These are phyloP conservation scores for Herpotrichia juniperi DNA, from an alignment of 2,329 filamentous ascomycete species.

Conservation along the genomic window DNA sequence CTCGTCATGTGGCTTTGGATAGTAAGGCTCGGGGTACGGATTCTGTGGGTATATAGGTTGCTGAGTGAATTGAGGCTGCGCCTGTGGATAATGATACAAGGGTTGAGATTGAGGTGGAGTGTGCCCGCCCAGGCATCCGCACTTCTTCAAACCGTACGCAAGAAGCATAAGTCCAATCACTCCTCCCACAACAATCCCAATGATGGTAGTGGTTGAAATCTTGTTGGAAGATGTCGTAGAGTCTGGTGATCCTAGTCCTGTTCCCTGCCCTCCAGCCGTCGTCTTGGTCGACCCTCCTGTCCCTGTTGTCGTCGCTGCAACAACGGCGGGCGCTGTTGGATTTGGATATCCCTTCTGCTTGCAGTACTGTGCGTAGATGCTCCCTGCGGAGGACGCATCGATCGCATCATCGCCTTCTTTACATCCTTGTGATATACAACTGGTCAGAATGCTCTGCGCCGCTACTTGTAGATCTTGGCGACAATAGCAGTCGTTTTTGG, in stretches of 20 bases:
- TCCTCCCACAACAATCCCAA: constrained; percentile 19
- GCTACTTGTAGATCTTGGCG: constrained; percentile 15
- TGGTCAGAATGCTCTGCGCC: constrained; percentile 14
- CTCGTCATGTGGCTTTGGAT: constrained; percentile 3
- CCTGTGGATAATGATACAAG: neutral
- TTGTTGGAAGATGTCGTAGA: constrained; percentile 3
- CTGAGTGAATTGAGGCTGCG: constrained; percentile 6
- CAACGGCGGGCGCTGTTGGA: constrained; percentile 9
- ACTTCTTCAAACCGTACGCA: constrained; percentile 1
- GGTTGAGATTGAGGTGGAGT: neutral
- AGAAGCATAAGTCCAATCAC: constrained; percentile 13
- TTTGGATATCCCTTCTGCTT: constrained; percentile 14
- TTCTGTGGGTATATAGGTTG: constrained; percentile 3
- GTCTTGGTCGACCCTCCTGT: neutral
- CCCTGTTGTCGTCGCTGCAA: constrained; percentile 11
- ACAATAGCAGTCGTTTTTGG: constrained; percentile 25
- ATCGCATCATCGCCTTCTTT: constrained; percentile 15
- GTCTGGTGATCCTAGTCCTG: neutral
- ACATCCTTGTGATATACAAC: constrained; percentile 13
- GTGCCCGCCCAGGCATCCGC: neutral
- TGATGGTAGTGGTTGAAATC: constrained; percentile 12
- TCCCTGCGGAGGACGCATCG: constrained; percentile 17
- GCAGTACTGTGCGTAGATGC: constrained; percentile 19
- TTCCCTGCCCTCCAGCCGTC: neutral
- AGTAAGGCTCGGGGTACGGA: constrained; percentile 1